A percentile compares a stretch with the other conserved stretches of the same genome.
phyloP scores from a whole-genome alignment of 441 rosid genomes.

The Aleurites moluccanus region DNA sequence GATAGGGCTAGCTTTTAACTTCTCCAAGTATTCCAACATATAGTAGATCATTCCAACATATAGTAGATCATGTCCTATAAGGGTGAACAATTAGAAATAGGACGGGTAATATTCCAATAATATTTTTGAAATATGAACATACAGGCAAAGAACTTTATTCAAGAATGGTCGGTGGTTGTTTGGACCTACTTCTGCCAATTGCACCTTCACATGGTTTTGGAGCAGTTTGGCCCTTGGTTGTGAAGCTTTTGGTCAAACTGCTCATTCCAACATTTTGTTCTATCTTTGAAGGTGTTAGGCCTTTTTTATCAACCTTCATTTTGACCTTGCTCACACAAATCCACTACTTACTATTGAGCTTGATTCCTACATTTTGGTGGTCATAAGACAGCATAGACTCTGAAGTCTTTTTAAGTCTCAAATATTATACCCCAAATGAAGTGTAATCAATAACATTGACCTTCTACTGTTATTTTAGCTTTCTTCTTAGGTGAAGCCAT shows the following conservation, averaged over 20 bases:
- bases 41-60: too few relatives aligned
- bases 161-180: background rate
- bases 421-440: background rate
- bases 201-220: background rate
- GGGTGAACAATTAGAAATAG: background rate
- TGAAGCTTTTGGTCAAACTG: background rate
- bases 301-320: background rate
- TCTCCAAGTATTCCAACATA: background rate
- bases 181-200: background rate
- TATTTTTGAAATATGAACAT: background rate
- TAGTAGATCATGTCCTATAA: background rate
- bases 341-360: background rate
- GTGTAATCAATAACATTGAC: background rate
- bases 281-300: background rate
- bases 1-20: background rate
- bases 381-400: background rate
- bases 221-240: background rate
- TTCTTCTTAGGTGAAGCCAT: background rate
- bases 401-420: background rate
- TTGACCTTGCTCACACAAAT: background rate
- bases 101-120: background rate
- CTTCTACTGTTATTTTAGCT: background rate
- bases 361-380: background rate
- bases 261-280: too few relatives aligned
- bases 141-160: background rate